Percentiles rank a stretch among this genome's conserved stretches.
These are phyloP conservation scores for Apiospora malaysiana DNA, from an alignment of 2,329 filamentous ascomycete genomes.

Conservation along the genomic window DNA sequence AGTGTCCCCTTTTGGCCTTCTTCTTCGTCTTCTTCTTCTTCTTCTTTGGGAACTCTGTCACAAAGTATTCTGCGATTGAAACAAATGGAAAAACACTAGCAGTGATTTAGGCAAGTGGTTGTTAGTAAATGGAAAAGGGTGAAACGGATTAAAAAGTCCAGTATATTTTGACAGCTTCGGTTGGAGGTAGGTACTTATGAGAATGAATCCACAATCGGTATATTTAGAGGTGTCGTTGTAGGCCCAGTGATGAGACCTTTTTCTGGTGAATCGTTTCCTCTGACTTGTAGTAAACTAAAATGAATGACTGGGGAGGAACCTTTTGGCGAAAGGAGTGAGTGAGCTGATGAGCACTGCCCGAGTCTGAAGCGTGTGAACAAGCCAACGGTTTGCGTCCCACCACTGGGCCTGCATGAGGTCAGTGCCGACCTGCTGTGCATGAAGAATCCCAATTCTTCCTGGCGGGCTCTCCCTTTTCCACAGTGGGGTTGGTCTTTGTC, in stretches of 20 bases:
- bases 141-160: background rate
- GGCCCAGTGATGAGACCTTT: background rate
- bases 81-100: too few species aligned
- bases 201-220: background rate
- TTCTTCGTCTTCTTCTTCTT: background rate
- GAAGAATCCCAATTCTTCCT: background rate
- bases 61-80: background rate
- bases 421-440: slow-evolving; percentile 4
- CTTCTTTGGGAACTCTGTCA: background rate
- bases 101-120: background rate
- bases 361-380: background rate
- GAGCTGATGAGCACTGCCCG: background rate
- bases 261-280: background rate
- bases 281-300: background rate
- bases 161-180: background rate
- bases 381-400: slow-evolving; percentile 17
- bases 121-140: background rate
- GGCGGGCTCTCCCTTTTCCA: background rate
- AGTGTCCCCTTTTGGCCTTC: background rate
- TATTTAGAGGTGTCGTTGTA: background rate
- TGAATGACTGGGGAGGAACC: background rate
- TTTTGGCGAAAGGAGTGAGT: background rate
- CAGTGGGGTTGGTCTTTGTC: background rate
- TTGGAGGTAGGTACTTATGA: background rate
- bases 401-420: background rate